Base-by-base conservation (phyloP, 371 early-diverging fungal genomes). In the Actinomortierella wolfii region DNA sequence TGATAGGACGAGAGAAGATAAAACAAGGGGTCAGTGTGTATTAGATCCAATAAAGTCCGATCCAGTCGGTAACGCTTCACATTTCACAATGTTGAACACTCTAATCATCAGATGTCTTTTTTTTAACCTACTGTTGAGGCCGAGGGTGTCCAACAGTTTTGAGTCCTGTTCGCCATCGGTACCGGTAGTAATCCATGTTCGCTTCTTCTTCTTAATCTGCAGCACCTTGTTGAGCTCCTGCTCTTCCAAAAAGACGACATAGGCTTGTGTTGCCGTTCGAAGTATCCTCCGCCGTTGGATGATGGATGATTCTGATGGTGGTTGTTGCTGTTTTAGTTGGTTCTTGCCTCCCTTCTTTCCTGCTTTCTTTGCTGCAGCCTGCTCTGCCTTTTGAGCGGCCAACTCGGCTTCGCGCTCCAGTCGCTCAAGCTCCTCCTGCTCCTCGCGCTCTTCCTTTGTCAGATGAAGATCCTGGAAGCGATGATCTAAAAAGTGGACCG, bases 221-320 rank as follows among this genome's bases (percentile, higher is more conserved):
- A 94, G 51, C 0, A 84, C 90, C 28, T 79, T 74, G 18, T 73
- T 81, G 40, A 92, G 61, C 51, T 87, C 91, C 9, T 85, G 85
- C 14, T 76, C 78, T 43, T 88, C 84, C 54, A 81, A 60, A 67
- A 95, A 89, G 39, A 94, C 89, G 15, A 96, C 83, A 71, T 92
- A 92, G 4, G 93, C 93, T 49, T 79, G 81, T 20, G 86, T 78
- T 29, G 89, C 92, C 34, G 34, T 34, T 34, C 34, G 34, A 11
- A 34, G 34, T 4, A 34, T 34, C 34, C 34, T 34, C 34, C 34
- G 34, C 34, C 34, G 34, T 34, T 34, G 4, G 34, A 34, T 2
- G 88, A 79, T n/a, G n/a, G 20, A 20, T 34, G 34, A 11, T 34
- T 4, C 11, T 6, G 34, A 34, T 34, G 34, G 11, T 34, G 4